These are phyloP conservation scores for Aspergillus campestris DNA, from an alignment of 495 filamentous ascomycete genomes.

Conservation along the genomic window DNA sequence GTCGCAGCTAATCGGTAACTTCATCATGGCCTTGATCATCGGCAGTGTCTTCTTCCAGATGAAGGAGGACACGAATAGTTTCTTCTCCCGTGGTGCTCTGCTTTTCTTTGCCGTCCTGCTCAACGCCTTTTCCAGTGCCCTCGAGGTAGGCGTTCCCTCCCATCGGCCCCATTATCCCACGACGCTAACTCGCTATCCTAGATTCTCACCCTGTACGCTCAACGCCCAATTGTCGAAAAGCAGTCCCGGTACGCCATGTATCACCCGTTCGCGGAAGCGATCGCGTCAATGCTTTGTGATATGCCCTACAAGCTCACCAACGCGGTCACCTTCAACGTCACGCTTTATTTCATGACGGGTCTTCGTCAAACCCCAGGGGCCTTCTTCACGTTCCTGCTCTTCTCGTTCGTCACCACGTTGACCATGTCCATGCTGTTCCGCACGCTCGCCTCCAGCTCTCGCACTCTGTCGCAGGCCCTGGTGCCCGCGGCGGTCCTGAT, in stretches of 20 bases:
- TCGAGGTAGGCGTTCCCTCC: constrained; percentile 48
- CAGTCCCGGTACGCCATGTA: constrained; percentile 61
- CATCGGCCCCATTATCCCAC: not conserved
- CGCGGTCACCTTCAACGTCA: constrained; percentile 46
- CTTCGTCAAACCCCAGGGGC: constrained; percentile 37
- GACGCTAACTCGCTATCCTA: constrained; percentile 22
- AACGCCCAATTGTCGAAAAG: constrained; percentile 62
- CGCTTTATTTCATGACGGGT: constrained; percentile 55
- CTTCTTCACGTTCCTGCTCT: constrained; percentile 57
- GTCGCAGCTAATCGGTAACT: constrained; percentile 69
- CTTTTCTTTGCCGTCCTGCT: constrained; percentile 90
- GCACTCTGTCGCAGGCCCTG: constrained; percentile 44
- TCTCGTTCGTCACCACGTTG: constrained; percentile 46
- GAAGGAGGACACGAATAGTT: constrained; percentile 52
- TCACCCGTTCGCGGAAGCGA: constrained; percentile 54
- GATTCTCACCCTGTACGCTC: constrained; percentile 52
- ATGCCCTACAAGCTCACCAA: constrained; percentile 49
- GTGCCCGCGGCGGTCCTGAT: constrained; percentile 44
- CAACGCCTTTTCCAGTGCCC: constrained; percentile 77
- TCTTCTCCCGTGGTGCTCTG: constrained; percentile 76
- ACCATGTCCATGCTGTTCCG: constrained; percentile 54
- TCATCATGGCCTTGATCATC: constrained; percentile 75
- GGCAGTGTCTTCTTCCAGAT: constrained; percentile 84
- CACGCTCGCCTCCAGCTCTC: constrained; percentile 42
- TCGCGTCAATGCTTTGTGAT: constrained; percentile 54